A percentile compares a stretch with the other conserved stretches of the same genome.
phyloP scores from a whole-genome alignment of 2,329 filamentous ascomycete genomes.

The Colletotrichum endophyticum region DNA sequence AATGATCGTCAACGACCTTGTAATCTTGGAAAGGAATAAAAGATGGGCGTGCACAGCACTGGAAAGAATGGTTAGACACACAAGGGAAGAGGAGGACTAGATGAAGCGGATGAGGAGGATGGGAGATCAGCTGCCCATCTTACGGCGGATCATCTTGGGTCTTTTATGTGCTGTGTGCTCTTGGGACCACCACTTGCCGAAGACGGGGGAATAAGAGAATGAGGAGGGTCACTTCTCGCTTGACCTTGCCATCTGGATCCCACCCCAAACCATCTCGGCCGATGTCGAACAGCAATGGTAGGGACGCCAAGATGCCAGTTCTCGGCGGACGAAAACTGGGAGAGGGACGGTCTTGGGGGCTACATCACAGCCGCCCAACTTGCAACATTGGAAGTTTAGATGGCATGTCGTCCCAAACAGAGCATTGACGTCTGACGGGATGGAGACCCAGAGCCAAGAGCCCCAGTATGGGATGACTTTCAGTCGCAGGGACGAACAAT shows the following conservation, averaged over 20 bases:
- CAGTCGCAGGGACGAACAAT: neutral
- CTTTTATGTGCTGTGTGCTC: neutral
- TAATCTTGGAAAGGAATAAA: neutral
- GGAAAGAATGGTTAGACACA: neutral
- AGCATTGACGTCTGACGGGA: neutral
- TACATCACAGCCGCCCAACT: neutral
- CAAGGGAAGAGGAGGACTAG: neutral
- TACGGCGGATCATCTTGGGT: neutral
- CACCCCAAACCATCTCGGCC: neutral
- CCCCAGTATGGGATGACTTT: neutral
- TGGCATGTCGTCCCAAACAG: neutral
- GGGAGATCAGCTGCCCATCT: neutral
- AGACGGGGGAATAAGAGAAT: neutral
- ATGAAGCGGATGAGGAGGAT: neutral
- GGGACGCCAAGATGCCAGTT: neutral
- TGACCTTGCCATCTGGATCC: neutral
- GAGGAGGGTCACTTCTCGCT: neutral
- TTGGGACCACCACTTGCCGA: neutral
- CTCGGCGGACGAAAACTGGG: neutral
- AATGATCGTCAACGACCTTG: neutral
- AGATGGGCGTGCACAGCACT: neutral
- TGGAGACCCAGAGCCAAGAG: neutral
- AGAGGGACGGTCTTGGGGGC: neutral
- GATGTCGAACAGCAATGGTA: neutral
- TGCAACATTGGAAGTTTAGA: conserved; percentile 9